Evolutionary conservation across 78 protist species (phyloP).

Genomic region (Dictyostelium firmibasis): DNA sequence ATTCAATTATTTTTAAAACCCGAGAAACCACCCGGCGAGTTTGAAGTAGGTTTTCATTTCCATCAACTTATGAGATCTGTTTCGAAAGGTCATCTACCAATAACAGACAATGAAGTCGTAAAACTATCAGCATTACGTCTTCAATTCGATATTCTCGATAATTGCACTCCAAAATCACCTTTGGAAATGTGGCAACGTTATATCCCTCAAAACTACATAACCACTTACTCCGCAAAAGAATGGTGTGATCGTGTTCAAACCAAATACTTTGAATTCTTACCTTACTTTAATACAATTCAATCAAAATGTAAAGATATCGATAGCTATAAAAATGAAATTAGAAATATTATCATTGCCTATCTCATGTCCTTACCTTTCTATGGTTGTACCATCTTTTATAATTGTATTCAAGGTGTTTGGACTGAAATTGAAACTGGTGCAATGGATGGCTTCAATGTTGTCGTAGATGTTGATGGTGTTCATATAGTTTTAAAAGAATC

Average conservation of each 20-base stretch:
- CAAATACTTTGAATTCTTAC: not conserved
- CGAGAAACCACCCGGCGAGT: not conserved
- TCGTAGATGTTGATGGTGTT: slow-evolving; percentile 52
- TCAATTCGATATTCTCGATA: slow-evolving; percentile 1
- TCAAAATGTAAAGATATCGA: not conserved
- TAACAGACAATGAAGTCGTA: not conserved
- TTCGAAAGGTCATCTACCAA: slow-evolving; percentile 32
- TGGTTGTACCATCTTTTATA: slow-evolving; percentile 37
- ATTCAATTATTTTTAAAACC: slow-evolving; percentile 64
- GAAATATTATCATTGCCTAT: slow-evolving; percentile 3
- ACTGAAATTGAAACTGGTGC: slow-evolving; percentile 68
- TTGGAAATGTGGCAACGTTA: slow-evolving; percentile 68
- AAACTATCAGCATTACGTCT: slow-evolving; percentile 48
- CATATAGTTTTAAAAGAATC: slow-evolving; percentile 46
- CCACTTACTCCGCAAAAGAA: not conserved
- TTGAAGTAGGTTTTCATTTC: slow-evolving; percentile 19
- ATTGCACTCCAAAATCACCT: not conserved
- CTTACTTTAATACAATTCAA: not conserved
- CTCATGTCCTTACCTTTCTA: slow-evolving; percentile 51
- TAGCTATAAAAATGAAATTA: not conserved
- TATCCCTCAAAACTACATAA: slow-evolving; percentile 40
- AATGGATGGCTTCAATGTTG: slow-evolving; percentile 44
- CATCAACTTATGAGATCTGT: slow-evolving; percentile 19
- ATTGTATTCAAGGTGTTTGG: slow-evolving; percentile 49
- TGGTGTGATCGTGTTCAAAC: slow-evolving; percentile 43